These are phyloP conservation scores for Aspergillus egyptiacus DNA, from an alignment of 495 filamentous ascomycete species.

Conservation along the genomic window DNA sequence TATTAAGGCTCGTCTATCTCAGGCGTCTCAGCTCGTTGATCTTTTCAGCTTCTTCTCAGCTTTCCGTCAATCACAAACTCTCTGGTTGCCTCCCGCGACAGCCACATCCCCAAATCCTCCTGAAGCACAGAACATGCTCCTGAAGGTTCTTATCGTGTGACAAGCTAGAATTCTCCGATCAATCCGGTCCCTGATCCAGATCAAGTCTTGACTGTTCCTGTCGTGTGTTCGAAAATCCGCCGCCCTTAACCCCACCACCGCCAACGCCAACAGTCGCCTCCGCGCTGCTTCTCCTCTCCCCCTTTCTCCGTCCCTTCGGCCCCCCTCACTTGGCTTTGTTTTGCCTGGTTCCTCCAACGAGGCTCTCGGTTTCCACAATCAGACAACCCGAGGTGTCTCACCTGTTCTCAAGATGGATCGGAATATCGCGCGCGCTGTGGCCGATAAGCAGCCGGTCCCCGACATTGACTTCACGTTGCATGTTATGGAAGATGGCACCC, in stretches of 20 bases:
- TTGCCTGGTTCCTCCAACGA: conserved; percentile 10
- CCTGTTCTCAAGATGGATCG: conserved; percentile 35
- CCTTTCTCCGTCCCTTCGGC: conserved; percentile 6
- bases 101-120: neutral
- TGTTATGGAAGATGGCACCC: conserved; percentile 91
- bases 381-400: conserved; percentile 4
- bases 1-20: neutral
- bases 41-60: neutral
- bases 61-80: neutral
- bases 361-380: conserved; percentile 16
- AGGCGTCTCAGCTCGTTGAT: conserved; percentile 6
- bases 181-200: neutral
- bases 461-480: conserved; percentile 99
- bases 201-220: neutral
- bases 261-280: conserved; percentile 14
- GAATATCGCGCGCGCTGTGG: conserved; percentile 63
- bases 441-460: conserved; percentile 85
- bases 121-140: neutral
- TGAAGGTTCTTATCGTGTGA: neutral
- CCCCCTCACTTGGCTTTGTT: conserved; percentile 4
- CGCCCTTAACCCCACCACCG: conserved; percentile 18
- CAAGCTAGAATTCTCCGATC: neutral
- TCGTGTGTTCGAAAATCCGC: conserved; percentile 20
- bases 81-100: conserved; percentile 1
- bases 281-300: conserved; percentile 10